Evolutionary conservation across 2,329 filamentous ascomycete genomes (phyloP), one percentile per base, ranked within the genome.

Genomic region (Penicillium verrucosum): DNA sequence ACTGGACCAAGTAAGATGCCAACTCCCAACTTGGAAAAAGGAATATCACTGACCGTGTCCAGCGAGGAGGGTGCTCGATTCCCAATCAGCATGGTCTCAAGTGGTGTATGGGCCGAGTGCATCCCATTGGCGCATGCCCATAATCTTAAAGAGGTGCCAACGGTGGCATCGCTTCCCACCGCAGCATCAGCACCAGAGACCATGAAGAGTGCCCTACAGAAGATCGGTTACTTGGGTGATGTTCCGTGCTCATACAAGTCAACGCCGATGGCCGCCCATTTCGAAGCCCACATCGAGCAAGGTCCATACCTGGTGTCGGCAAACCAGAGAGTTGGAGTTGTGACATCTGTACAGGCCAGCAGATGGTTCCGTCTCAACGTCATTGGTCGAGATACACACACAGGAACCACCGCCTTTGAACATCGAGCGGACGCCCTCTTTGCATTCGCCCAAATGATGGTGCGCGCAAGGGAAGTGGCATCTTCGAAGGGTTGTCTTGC

Each of bases 241-340:
- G 73, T 78, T 0, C 77, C 81, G 6, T 81, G 82, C 21, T 83
- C 79, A 51, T 79, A 87, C 69, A 77, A 81, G 59, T 76, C 79
- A 32, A 83, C 81, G 16, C 86, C 87, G 0, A 84, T 92, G 70
- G 86, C 82, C 0, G 89, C 88, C 0, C 89, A 92, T 67, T 92
- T 92, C 65, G 89, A 92, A 70, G 78, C 92, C 4, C 89, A 92
- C 67, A 92, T 92, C 47, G 90, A 95, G 70, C 91, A 95, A 70
- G 89, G 89, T 0, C 89, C 89, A 0, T 83, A 90, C 34, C 80
- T 95, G 1, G 86, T 92, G 66, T 80, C 80, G 16, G 79, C 82
- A 29, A 75, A 80, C 27, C 81, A 85, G 61, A 85, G 85, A 52
- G 81, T 93, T 50, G 86, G 87, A 23, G 81, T 89, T 7, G 89